Base-by-base conservation (phyloP, 768 basidiomycete genomes). In the Agaricus sinodeliciosus region DNA sequence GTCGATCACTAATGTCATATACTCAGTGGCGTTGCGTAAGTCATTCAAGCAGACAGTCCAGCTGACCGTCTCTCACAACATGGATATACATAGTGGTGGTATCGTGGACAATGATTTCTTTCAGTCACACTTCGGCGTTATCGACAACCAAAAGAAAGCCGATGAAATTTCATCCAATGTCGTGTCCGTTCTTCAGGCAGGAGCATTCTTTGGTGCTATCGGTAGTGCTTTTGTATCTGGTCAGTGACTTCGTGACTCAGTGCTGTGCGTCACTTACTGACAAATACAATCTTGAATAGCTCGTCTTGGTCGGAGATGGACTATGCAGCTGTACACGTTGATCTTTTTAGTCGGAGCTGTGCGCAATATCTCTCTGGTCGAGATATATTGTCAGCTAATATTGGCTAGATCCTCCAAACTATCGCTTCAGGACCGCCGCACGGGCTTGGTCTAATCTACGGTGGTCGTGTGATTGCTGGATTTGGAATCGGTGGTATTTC, bases 191-290 rank as follows among this genome's bases (percentile, higher is more conserved):
- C 75, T 94, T 9, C 91, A 93, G 63, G 88, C 83, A 3, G 90
- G 90, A 9, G 88, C 89, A 0, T 92, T 93, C 76, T 93, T 93
- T 62, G 92, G 91, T 53, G 88, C 90, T 12, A 64, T 94, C 5
- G 77, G 78, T 9, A 84, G 82, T 58, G 85, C 85, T 1, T 85
- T 84, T 0, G 61, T 87, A 40, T 87, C 87, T 9, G 69, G 87
- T 88, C 54, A 46, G 74, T 69, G 26, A 4, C 31, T 7, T 41
- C 19, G 31, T 34, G 5, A n/a, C 15, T 13, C 18, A 43, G 11
- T n/a, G 31, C 11, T 22, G 3, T 35, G 22, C 37, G 28, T 27
- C 15, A 39, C 12, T 35, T 37, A 28, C 8, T 13, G 1, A 35
- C 16, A 28, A 16, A 49, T 4, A 26, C 40, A 41, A 12, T 44